Conservation (phyloP, 1,284 basidiomycete genomes). For the Mycena sp. region DNA sequence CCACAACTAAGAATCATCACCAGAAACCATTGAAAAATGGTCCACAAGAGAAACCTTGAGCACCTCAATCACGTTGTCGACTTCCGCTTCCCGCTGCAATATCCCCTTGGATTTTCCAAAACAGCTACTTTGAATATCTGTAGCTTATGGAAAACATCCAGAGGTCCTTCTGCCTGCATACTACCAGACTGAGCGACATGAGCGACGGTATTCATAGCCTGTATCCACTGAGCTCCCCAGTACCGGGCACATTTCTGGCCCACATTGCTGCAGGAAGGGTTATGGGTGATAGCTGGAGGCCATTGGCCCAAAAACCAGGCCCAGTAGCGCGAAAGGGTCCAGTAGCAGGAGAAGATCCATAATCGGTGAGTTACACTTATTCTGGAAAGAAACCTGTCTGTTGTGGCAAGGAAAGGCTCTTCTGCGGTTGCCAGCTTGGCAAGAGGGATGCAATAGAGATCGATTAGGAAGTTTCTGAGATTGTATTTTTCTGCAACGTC, state of each 20-base stretch:
- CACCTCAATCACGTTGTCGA: neutral
- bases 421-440: neutral
- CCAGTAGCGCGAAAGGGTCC: neutral
- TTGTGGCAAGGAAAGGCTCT: neutral
- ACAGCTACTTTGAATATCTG: neutral
- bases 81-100: neutral
- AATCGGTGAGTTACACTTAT: neutral
- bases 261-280: neutral
- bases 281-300: neutral
- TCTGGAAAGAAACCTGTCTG: neutral
- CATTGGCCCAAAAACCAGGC: neutral
- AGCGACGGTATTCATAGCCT: too few relatives aligned
- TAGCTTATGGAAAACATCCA: neutral
- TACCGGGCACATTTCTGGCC: neutral
- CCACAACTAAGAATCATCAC: too few relatives aligned
- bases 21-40: too few relatives aligned
- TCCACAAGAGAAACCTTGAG: neutral
- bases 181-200: too few relatives aligned
- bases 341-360: slow-evolving; percentile 9
- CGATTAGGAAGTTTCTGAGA: slow-evolving; percentile 7
- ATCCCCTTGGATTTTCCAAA: neutral
- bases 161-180: too few relatives aligned
- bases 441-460: slow-evolving; percentile 6
- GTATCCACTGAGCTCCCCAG: neutral
- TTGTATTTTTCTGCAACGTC: slow-evolving; percentile 1